These are phyloP conservation scores for Silene coronaria DNA, from an alignment of 179 eudicot species.

Conservation along the genomic window DNA sequence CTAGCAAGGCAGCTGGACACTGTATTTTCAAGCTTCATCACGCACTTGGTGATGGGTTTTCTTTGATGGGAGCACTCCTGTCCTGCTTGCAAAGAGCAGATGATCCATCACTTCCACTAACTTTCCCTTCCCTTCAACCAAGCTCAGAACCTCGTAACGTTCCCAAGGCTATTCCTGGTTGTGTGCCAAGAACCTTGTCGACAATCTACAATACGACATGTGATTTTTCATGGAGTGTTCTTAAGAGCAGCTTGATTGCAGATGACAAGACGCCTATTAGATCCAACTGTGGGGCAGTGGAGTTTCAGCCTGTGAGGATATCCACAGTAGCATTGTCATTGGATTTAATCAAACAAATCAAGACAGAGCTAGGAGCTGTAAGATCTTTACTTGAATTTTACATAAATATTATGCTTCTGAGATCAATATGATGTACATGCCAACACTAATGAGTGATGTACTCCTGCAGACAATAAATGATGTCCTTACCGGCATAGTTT, in stretches of 20 bases:
- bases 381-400: constrained; percentile 18
- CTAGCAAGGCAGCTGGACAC: constrained; percentile 52
- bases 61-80: constrained; percentile 80
- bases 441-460: constrained; percentile 3
- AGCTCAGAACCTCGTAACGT: constrained; percentile 12
- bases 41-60: constrained; percentile 74
- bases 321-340: constrained; percentile 46
- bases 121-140: constrained; percentile 44
- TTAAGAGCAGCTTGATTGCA: constrained; percentile 50
- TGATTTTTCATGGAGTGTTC: constrained; percentile 64
- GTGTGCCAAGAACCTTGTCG: constrained; percentile 26
- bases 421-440: background rate
- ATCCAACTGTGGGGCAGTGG: constrained; percentile 52
- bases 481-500: constrained; percentile 58
- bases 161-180: constrained; percentile 5
- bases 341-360: constrained; percentile 53
- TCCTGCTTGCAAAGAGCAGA: constrained; percentile 69
- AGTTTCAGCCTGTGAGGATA: constrained; percentile 49
- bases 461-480: constrained; percentile 63
- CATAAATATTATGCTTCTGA: background rate
- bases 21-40: constrained; percentile 73
- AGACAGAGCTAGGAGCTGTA: constrained; percentile 58
- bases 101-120: constrained; percentile 56
- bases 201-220: constrained; percentile 34
- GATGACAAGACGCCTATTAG: constrained; percentile 59